phyloP scores from a whole-genome alignment of 352 stramenopile species.

The Peronospora belbahrii region DNA sequence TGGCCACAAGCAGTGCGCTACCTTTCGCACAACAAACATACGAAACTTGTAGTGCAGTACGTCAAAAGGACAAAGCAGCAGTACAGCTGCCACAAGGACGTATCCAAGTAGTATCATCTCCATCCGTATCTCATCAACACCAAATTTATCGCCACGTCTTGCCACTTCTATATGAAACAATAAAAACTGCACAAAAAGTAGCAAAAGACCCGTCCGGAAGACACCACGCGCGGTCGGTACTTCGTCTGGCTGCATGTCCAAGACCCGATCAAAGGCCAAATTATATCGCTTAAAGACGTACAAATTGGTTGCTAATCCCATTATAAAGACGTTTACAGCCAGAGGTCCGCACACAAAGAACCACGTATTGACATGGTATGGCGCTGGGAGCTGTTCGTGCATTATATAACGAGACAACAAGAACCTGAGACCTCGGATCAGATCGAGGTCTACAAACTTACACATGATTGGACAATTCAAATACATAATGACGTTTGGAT shows the following conservation, averaged over 20 bases:
- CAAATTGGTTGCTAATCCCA: conserved; percentile 59
- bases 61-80: conserved; percentile 62
- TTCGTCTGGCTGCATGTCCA: conserved; percentile 62
- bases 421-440: too few species aligned
- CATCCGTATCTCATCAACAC: conserved; percentile 50
- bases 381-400: conserved; percentile 19
- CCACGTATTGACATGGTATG: conserved; percentile 44
- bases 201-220: conserved; percentile 25
- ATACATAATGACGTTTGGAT: background rate
- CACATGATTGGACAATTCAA: conserved; percentile 4
- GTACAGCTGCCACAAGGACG: conserved; percentile 26
- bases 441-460: too few species aligned
- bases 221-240: conserved; percentile 40
- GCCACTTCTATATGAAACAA: conserved; percentile 43
- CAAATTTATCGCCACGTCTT: conserved; percentile 36
- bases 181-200: conserved; percentile 41
- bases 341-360: conserved; percentile 79
- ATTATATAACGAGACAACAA: too few species aligned
- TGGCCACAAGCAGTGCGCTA: conserved; percentile 55
- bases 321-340: conserved; percentile 54
- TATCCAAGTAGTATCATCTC: conserved; percentile 66
- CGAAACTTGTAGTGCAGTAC: conserved; percentile 62
- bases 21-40: conserved; percentile 42
- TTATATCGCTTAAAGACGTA: conserved; percentile 48
- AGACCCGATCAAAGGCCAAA: conserved; percentile 54